Percentiles rank a stretch among this genome's conserved stretches.
Conservation (phyloP, 192 early-diverging fungal genomes). For the Diversispora eburnea region DNA sequence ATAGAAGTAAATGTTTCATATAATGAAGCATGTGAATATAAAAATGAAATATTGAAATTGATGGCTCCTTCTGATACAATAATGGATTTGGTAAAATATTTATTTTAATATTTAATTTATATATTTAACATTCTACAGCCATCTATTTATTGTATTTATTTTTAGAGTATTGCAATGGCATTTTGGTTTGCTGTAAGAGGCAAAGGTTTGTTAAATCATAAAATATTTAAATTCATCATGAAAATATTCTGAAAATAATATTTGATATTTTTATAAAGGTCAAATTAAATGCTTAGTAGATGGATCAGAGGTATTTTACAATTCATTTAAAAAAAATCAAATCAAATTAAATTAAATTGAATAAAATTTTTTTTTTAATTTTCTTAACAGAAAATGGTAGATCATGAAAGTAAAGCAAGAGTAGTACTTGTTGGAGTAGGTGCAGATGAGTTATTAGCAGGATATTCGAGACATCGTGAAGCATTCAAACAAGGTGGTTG, state of each 20-base stretch:
- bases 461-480: conserved; percentile 83
- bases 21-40: conserved; percentile 52
- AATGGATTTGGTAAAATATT: conserved; percentile 76
- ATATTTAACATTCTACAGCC: not conserved
- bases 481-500: conserved; percentile 64
- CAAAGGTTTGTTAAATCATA: conserved; percentile 37
- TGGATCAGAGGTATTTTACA: not conserved
- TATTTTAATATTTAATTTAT: not conserved
- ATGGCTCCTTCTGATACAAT: conserved; percentile 83
- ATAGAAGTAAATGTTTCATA: conserved; percentile 86
- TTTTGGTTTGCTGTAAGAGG: conserved; percentile 96
- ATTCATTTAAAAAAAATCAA: no score
- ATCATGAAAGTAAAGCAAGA: conserved; percentile 64
- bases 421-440: conserved; percentile 88
- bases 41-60: conserved; percentile 60
- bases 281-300: conserved; percentile 7
- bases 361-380: no score
- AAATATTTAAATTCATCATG: not conserved
- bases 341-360: no score
- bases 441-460: conserved; percentile 91
- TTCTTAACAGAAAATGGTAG: conserved; percentile 27
- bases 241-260: not conserved
- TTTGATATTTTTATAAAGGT: not conserved
- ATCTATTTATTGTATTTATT: conserved; percentile 16
- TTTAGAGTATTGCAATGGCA: conserved; percentile 92